Percentiles rank a stretch among this genome's conserved stretches.
These are phyloP conservation scores for Ophiocordyceps sinensis DNA, from an alignment of 2,329 filamentous ascomycete genomes.

Conservation along the genomic window DNA sequence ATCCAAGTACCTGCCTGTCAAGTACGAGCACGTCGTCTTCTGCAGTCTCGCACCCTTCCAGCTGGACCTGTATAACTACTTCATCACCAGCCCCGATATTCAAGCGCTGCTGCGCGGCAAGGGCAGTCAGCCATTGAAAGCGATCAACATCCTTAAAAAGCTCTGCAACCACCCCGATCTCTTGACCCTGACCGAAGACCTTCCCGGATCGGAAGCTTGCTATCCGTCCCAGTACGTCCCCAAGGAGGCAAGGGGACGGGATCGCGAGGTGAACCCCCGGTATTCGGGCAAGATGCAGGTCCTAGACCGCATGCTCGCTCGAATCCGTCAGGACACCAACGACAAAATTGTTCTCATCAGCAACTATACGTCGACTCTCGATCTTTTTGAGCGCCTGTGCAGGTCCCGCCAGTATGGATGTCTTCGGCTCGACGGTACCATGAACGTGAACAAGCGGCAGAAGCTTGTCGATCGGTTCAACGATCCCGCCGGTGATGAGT, in stretches of 20 bases:
- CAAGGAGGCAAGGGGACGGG: slow-evolving; percentile 74
- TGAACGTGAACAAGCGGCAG: slow-evolving; percentile 94
- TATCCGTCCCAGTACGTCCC: slow-evolving; percentile 81
- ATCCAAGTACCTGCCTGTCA: slow-evolving; percentile 93
- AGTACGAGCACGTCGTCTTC: slow-evolving; percentile 98
- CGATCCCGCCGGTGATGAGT: slow-evolving; percentile 76
- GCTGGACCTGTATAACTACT: slow-evolving; percentile 87
- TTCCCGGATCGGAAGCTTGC: slow-evolving; percentile 71
- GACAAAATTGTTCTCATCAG: slow-evolving; percentile 99
- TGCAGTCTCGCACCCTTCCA: slow-evolving; percentile 92
- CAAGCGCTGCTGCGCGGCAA: slow-evolving; percentile 84
- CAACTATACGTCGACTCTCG: slow-evolving; percentile 93
- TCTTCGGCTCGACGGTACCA: slow-evolving; percentile 84
- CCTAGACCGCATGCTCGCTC: slow-evolving; percentile 91
- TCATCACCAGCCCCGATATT: slow-evolving; percentile 90
- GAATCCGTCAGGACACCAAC: slow-evolving; percentile 89
- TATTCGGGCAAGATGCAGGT: slow-evolving; percentile 98
- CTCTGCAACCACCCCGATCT: slow-evolving; percentile 96
- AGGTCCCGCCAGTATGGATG: slow-evolving; percentile 72
- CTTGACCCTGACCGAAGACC: slow-evolving; percentile 64
- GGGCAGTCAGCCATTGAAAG: slow-evolving; percentile 89
- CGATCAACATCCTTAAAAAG: slow-evolving; percentile 93
- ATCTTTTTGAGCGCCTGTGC: slow-evolving; percentile 86
- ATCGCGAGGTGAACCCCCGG: slow-evolving; percentile 86
- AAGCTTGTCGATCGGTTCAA: slow-evolving; percentile 98